Evolutionary conservation across 768 basidiomycete genomes (phyloP).

Genomic region (Termitomyces sp.): DNA sequence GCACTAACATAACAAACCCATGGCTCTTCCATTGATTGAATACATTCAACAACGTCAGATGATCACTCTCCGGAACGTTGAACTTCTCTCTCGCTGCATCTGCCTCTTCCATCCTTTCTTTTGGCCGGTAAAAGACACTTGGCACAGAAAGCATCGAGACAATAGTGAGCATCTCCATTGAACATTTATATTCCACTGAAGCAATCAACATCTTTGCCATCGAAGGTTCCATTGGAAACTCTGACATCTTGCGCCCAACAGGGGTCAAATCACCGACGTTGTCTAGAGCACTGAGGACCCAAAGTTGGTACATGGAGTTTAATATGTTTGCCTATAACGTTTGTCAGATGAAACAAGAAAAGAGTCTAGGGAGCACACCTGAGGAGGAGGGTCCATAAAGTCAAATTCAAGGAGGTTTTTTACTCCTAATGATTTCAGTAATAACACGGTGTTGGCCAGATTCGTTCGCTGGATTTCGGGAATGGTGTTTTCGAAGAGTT

Average conservation of each 20-base stretch:
- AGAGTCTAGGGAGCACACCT: conserved; percentile 38
- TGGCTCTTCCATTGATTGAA: conserved; percentile 99
- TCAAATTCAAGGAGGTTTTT: conserved; percentile 98
- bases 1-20: conserved; percentile 47
- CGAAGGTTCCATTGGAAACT: conserved; percentile 99
- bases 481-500: conserved; percentile 92
- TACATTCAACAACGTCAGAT: conserved; percentile 91
- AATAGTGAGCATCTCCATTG: conserved; percentile 94
- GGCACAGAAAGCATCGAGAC: conserved; percentile 99
- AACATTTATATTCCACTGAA: conserved; percentile 90
- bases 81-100: conserved; percentile 98
- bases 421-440: conserved; percentile 94
- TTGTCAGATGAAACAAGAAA: not conserved
- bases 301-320: conserved; percentile 99
- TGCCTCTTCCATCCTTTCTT: conserved; percentile 95
- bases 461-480: conserved; percentile 99
- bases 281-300: conserved; percentile 97
- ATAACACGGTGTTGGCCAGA: conserved; percentile 90
- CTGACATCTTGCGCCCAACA: conserved; percentile 93
- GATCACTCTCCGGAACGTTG: conserved; percentile 97
- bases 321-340: conserved; percentile 79
- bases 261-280: conserved; percentile 96
- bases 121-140: conserved; percentile 95
- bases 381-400: conserved; percentile 99
- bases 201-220: conserved; percentile 99